phyloP scores from a whole-genome alignment of 2,329 filamentous ascomycete genomes.

The Lojkania enalia region DNA sequence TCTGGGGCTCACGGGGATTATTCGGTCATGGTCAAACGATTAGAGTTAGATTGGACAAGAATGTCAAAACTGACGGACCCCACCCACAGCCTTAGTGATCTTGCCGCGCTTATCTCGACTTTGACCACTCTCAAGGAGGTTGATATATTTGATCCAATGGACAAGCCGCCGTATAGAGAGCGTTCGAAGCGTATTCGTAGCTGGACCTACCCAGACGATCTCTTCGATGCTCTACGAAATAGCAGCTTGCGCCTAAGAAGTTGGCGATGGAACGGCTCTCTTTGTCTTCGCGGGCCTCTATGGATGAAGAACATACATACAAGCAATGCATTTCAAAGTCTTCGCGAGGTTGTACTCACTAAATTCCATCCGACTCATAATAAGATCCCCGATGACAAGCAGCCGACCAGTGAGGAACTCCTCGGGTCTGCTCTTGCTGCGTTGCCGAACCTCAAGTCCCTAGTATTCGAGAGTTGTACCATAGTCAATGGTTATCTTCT shows the following conservation, averaged over 20 bases:
- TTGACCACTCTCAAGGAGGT: slow-evolving; percentile 70
- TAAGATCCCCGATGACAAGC: slow-evolving; percentile 18
- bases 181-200: slow-evolving; percentile 56
- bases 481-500: slow-evolving; percentile 70
- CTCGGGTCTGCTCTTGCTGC: slow-evolving; percentile 55
- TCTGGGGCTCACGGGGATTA: slow-evolving; percentile 58
- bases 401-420: slow-evolving; percentile 47
- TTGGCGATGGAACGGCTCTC: slow-evolving; percentile 61
- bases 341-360: slow-evolving; percentile 40
- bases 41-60: slow-evolving; percentile 69
- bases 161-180: slow-evolving; percentile 67
- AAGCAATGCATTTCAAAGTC: slow-evolving; percentile 41
- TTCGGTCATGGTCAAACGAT: slow-evolving; percentile 67
- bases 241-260: slow-evolving; percentile 51
- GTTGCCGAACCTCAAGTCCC: slow-evolving; percentile 65
- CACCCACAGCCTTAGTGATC: slow-evolving; percentile 58
- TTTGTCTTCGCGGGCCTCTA: slow-evolving; percentile 41
- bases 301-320: slow-evolving; percentile 53
- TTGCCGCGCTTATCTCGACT: slow-evolving; percentile 62
- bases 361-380: slow-evolving; percentile 35
- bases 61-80: slow-evolving; percentile 59
- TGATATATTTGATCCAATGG: slow-evolving; percentile 71
- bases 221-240: slow-evolving; percentile 67
- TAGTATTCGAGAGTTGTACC: slow-evolving; percentile 76
- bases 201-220: slow-evolving; percentile 69